phyloP scores from a whole-genome alignment of 2,329 filamentous ascomycete genomes.

The Fusarium sp. region DNA sequence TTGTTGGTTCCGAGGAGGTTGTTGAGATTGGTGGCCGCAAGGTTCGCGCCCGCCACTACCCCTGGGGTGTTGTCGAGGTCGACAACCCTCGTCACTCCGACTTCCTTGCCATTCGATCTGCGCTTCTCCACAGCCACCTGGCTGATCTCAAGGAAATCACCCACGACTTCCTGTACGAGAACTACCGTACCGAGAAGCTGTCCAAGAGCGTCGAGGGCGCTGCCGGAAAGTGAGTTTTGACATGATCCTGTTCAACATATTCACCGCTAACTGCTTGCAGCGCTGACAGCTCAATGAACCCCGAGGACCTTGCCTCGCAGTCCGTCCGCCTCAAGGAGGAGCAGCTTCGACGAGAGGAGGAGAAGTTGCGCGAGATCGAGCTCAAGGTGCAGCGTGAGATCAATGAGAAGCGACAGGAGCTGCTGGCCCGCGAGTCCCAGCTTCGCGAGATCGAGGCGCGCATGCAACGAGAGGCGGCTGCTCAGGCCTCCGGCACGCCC shows the following conservation, averaged over 20 bases:
- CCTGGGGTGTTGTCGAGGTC: conserved; percentile 98
- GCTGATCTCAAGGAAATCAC: conserved; percentile 99
- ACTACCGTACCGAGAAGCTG: conserved; percentile 99
- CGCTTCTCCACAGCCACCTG: conserved; percentile 96
- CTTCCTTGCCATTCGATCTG: conserved; percentile 96
- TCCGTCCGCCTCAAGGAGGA: conserved; percentile 99
- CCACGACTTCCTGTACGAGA: conserved; percentile 99
- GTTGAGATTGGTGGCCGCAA: conserved; percentile 93
- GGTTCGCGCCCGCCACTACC: conserved; percentile 96
- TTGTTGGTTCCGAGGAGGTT: conserved; percentile 96
- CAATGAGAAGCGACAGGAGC: conserved; percentile 99
- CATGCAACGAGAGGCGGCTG: conserved; percentile 88
- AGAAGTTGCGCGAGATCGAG: conserved; percentile 99
- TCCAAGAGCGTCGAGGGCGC: conserved; percentile 98
- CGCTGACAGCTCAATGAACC: conserved; percentile 88
- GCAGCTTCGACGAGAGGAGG: conserved; percentile 97
- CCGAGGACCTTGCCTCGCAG: conserved; percentile 95
- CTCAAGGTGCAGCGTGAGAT: conserved; percentile 99
- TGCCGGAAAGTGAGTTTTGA: conserved; percentile 80
- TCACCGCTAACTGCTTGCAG: conserved; percentile 55
- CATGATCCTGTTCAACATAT: not conserved
- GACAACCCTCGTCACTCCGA: conserved; percentile 99
- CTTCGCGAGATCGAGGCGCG: conserved; percentile 98
- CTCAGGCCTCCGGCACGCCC: conserved; percentile 54
- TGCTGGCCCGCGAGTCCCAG: conserved; percentile 96